Conservation (phyloP, 2,329 filamentous ascomycete genomes). For the Hypoxylon sp. region DNA sequence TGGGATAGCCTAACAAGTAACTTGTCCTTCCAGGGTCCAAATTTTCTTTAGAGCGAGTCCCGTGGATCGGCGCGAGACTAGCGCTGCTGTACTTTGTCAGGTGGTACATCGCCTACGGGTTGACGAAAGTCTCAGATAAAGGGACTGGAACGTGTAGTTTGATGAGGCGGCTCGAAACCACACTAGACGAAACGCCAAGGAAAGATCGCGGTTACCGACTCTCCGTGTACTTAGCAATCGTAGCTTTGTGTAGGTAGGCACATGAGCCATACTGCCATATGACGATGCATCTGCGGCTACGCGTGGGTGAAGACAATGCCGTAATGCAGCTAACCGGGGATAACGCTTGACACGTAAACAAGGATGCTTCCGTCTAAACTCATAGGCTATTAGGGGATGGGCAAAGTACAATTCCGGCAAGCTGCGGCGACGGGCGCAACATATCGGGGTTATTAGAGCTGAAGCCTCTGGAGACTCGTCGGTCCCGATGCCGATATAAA, state of each 20-base stretch:
- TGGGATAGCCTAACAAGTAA: constrained; percentile 18
- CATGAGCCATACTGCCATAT: constrained; percentile 3
- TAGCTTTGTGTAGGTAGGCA: not conserved
- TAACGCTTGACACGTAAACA: constrained; percentile 33
- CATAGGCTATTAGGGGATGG: constrained; percentile 10
- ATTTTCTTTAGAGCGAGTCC: constrained; percentile 25
- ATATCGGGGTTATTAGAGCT: constrained; percentile 9
- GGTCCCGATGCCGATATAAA: constrained; percentile 29
- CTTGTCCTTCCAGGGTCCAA: constrained; percentile 25
- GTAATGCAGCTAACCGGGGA: constrained; percentile 21
- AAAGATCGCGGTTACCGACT: constrained; percentile 29
- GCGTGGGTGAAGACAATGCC: constrained; percentile 24
- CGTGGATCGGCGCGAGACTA: constrained; percentile 29
- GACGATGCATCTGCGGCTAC: constrained; percentile 30
- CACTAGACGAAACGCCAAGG: constrained; percentile 26
- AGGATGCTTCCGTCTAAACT: constrained; percentile 25
- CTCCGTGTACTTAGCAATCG: constrained; percentile 16
- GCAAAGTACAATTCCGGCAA: constrained; percentile 20
- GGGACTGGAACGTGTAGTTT: constrained; percentile 44
- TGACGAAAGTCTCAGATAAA: constrained; percentile 15
- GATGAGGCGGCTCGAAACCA: constrained; percentile 40
- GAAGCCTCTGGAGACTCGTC: constrained; percentile 12
- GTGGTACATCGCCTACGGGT: constrained; percentile 9
- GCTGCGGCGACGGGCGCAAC: constrained; percentile 20
- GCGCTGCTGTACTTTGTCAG: constrained; percentile 9